Evolutionary conservation across 305 asterid species (phyloP), one percentile per base, ranked within the genome.

Genomic region (Fraxinus angustifolia): DNA sequence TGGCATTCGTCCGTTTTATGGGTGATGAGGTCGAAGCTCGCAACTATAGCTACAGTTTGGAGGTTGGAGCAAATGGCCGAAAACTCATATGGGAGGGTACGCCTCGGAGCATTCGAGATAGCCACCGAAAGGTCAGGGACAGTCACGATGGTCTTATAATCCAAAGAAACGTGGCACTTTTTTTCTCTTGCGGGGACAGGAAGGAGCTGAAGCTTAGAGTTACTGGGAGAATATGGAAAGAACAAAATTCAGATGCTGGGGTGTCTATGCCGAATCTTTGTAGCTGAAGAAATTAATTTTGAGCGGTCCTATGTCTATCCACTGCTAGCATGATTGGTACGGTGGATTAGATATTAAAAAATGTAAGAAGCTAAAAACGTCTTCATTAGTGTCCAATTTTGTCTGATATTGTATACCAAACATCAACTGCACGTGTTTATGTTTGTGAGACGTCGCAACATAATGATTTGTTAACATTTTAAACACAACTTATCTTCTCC

Each of bases 131-230:
- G 82, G 92, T 89, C 17, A 87, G 92, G 79, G 92, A 89, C 82
- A 87, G 92, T 67, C 89, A 84, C 21, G 90, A 89, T 78, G 92
- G 92, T n/a, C 90, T 89, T 28, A 87, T 89, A 19, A 89, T 89
- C 62, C 92, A 87, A 75, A 80, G 90, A 35, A 87, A 87, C 81
- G 80, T 89, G 88, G 92, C 92, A 28, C 89, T 89, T 65, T 89
- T 89, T 82, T 87, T 88, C 75, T 88, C 91, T 21, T 87, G 89
- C 0, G 91, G 89, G 73, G 91, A 89, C 84, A 84, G 87, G 83
- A 89, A 87, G 82, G 91, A 87, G 81, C 87, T 89, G 33, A 89
- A 89, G 87, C 91, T 89, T 82, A 84, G 91, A 80, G 91, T 89
- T 75, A 89, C 91, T 0, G 91, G 91, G 73, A 82, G 87, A 79